A percentile compares a stretch with the other conserved stretches of the same genome.
Evolutionary conservation across 768 basidiomycete species (phyloP).

Genomic region (Boletus rufocinnamomeus): DNA sequence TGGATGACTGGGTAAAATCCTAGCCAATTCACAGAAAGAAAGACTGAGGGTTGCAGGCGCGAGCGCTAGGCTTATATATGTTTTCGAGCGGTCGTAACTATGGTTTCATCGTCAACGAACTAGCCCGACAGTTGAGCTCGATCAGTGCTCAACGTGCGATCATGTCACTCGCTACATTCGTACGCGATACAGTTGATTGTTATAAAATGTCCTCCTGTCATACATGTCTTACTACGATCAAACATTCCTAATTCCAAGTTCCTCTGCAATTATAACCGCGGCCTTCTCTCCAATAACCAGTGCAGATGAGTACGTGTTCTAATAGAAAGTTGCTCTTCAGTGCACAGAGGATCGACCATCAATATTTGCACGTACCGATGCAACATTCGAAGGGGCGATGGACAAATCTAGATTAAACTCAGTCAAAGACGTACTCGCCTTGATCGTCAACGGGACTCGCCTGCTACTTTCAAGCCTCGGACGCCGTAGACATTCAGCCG

Average conservation of each 20-base stretch:
- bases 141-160: too few relatives aligned
- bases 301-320: slow-evolving; percentile 31
- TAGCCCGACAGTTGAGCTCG: too few relatives aligned
- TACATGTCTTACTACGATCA: slow-evolving; percentile 5
- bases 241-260: slow-evolving; percentile 20
- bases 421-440: background rate
- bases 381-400: slow-evolving; percentile 41
- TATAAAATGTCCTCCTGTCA: background rate
- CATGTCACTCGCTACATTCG: background rate
- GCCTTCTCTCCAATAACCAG: slow-evolving; percentile 32
- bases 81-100: too few relatives aligned
- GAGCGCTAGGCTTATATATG: too few relatives aligned
- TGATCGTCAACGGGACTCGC: slow-evolving; percentile 23
- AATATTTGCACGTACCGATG: slow-evolving; percentile 29
- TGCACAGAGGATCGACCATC: background rate
- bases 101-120: too few relatives aligned
- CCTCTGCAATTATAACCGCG: slow-evolving; percentile 23
- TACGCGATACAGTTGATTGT: background rate
- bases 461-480: slow-evolving; percentile 58
- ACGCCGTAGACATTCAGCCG: slow-evolving; percentile 66
- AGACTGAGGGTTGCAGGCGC: background rate
- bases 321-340: background rate
- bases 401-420: slow-evolving; percentile 36
- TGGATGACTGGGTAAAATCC: background rate
- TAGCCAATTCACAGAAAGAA: background rate